A percentile compares a stretch with the other conserved stretches of the same genome.
These are phyloP conservation scores for Hypoxylon sp. DNA, from an alignment of 2,329 filamentous ascomycete species.

Conservation along the genomic window DNA sequence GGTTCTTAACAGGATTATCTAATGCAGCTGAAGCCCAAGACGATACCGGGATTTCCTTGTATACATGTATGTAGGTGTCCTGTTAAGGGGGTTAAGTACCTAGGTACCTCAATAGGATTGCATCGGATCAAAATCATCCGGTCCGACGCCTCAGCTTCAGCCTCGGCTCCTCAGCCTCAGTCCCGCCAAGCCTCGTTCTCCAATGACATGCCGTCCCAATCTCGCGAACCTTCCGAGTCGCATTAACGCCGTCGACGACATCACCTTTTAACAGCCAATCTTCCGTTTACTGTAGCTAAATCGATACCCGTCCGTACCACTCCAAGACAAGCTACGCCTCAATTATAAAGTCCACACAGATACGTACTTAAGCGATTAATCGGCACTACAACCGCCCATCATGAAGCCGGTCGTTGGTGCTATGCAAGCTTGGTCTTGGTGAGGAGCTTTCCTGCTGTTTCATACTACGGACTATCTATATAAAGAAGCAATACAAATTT, in stretches of 20 bases:
- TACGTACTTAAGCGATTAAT: conserved; percentile 25
- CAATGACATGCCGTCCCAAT: conserved; percentile 28
- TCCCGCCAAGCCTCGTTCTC: conserved; percentile 20
- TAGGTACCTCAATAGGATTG: not conserved
- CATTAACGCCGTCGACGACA: conserved; percentile 31
- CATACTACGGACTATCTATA: not conserved
- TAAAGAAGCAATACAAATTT: no score
- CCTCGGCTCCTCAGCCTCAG: conserved; percentile 32
- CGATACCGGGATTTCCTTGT: not conserved
- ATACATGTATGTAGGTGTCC: not conserved
- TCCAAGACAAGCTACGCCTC: not conserved
- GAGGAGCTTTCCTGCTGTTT: conserved; percentile 55
- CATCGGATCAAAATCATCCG: conserved; percentile 31
- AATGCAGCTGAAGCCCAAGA: not conserved
- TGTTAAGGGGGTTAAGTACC: not conserved
- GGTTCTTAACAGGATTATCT: not conserved
- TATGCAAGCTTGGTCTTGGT: conserved; percentile 97
- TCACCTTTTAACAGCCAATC: conserved; percentile 4
- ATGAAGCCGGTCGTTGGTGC: conserved; percentile 97
- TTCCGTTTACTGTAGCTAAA: conserved; percentile 17
- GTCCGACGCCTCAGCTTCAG: conserved; percentile 17
- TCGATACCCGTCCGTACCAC: not conserved
- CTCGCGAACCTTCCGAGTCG: conserved; percentile 29
- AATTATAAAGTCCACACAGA: conserved; percentile 7
- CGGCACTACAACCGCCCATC: conserved; percentile 56